Evolutionary conservation across 192 early-diverging fungal genomes (phyloP).

Genomic region (Mortierella claussenii): DNA sequence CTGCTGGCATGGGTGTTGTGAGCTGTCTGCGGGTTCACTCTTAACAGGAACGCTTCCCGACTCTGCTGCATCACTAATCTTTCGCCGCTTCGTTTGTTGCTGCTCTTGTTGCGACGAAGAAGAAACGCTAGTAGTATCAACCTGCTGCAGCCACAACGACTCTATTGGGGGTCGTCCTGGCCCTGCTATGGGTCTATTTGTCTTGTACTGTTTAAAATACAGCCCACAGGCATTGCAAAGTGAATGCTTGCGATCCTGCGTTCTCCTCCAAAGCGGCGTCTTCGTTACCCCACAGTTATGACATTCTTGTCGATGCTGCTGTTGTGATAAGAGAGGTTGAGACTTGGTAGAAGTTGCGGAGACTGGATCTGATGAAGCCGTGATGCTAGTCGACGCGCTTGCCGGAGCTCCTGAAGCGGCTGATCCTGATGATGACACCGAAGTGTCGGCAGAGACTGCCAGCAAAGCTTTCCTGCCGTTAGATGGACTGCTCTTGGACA

Average conservation of each 20-base stretch:
- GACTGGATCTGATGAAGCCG: not conserved
- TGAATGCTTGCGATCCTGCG: slow-evolving; percentile 74
- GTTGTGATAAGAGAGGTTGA: too few species aligned
- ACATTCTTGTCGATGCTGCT: slow-evolving; percentile 56
- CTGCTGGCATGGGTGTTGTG: slow-evolving; percentile 2
- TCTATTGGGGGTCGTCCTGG: slow-evolving; percentile 35
- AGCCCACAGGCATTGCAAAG: slow-evolving; percentile 98
- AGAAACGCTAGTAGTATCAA: too few species aligned
- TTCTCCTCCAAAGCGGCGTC: slow-evolving; percentile 93
- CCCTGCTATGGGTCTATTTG: slow-evolving; percentile 72
- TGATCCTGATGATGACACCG: too few species aligned
- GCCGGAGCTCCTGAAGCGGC: not conserved
- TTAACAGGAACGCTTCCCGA: slow-evolving; percentile 4
- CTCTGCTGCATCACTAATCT: slow-evolving; percentile 11
- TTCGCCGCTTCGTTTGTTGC: slow-evolving; percentile 22
- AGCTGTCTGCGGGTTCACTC: slow-evolving; percentile 13
- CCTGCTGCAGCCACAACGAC: not conserved
- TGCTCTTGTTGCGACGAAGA: slow-evolving; percentile 1
- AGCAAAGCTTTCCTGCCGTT: too few species aligned
- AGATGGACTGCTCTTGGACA: not conserved
- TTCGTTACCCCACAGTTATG: slow-evolving; percentile 82
- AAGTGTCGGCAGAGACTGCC: too few species aligned
- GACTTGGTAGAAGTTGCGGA: not conserved
- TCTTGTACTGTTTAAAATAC: slow-evolving; percentile 93
- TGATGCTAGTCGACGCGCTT: not conserved